These are phyloP conservation scores for Hypomontagnella monticulosa DNA, from an alignment of 495 filamentous ascomycete species.

Conservation along the genomic window DNA sequence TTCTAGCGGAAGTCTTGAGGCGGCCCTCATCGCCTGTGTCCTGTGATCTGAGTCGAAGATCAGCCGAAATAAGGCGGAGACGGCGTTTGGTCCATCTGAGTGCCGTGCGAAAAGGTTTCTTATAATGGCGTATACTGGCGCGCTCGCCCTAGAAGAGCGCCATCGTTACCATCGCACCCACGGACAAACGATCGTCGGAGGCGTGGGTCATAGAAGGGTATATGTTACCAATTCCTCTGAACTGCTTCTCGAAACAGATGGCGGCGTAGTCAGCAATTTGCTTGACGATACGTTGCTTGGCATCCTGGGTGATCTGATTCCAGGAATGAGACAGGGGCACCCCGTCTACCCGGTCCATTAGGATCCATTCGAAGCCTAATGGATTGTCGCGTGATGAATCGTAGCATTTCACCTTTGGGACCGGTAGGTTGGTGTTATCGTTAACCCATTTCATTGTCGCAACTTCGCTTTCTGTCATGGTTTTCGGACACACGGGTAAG, in stretches of 20 bases:
- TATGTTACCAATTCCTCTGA: slow-evolving; percentile 54
- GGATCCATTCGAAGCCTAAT: slow-evolving; percentile 68
- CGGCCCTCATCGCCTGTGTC: slow-evolving; percentile 7
- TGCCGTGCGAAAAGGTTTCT: slow-evolving; percentile 42
- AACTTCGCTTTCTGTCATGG: slow-evolving; percentile 65
- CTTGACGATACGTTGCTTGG: slow-evolving; percentile 51
- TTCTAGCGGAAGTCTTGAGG: slow-evolving; percentile 2
- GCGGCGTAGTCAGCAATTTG: slow-evolving; percentile 50
- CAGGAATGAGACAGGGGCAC: slow-evolving; percentile 53
- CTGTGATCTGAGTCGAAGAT: slow-evolving; percentile 19
- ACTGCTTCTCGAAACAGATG: slow-evolving; percentile 42
- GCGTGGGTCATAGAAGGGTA: slow-evolving; percentile 33
- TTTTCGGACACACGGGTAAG: slow-evolving; percentile 62
- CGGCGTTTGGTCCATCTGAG: slow-evolving; percentile 44
- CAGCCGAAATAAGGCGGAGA: slow-evolving; percentile 27
- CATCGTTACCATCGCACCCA: slow-evolving; percentile 49
- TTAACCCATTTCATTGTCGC: slow-evolving; percentile 62
- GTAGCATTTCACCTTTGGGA: slow-evolving; percentile 60
- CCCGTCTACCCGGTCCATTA: slow-evolving; percentile 62
- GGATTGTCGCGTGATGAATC: slow-evolving; percentile 57
- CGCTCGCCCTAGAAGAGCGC: slow-evolving; percentile 50
- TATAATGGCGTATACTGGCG: slow-evolving; percentile 32
- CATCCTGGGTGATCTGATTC: slow-evolving; percentile 46
- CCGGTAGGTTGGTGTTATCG: slow-evolving; percentile 59
- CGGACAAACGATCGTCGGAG: not conserved